Percentiles rank a stretch among this genome's conserved stretches.
These are phyloP conservation scores for Pleurotus sapidus DNA, from an alignment of 768 basidiomycete species.

Conservation along the genomic window DNA sequence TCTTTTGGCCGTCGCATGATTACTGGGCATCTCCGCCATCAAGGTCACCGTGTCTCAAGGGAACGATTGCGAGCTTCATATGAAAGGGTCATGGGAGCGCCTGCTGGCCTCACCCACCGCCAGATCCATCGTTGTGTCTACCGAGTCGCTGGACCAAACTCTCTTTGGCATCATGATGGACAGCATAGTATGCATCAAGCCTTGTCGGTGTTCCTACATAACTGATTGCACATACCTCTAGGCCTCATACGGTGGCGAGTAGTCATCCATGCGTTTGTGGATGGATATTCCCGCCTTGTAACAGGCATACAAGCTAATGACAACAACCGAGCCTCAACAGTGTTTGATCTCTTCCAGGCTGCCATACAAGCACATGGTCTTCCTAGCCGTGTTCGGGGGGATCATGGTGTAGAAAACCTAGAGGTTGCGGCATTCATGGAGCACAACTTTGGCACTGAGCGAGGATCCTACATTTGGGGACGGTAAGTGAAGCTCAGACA, in stretches of 20 bases:
- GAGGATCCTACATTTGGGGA: constrained; percentile 35
- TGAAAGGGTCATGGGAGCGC: constrained; percentile 11
- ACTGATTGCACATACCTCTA: constrained; percentile 2
- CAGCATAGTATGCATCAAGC: constrained; percentile 15
- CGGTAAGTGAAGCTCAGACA: constrained; percentile 13
- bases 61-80: constrained; percentile 10
- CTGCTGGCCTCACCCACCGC: not conserved
- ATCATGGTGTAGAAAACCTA: constrained; percentile 37
- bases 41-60: constrained; percentile 14
- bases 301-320: constrained; percentile 28
- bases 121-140: constrained; percentile 14
- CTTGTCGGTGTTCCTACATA: not conserved
- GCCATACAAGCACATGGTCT: constrained; percentile 20
- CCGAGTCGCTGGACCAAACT: constrained; percentile 16
- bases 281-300: constrained; percentile 26
- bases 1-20: constrained; percentile 18
- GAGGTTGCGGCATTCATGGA: constrained; percentile 30
- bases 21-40: constrained; percentile 13
- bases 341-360: constrained; percentile 26
- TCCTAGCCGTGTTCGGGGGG: constrained; percentile 28
- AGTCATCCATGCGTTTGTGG: constrained; percentile 31
- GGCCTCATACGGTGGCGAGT: constrained; percentile 29
- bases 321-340: constrained; percentile 37
- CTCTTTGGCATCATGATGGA: constrained; percentile 18
- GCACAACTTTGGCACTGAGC: constrained; percentile 7